These are phyloP conservation scores for Boletus huronensis DNA, from an alignment of 768 basidiomycete species.

Conservation along the genomic window DNA sequence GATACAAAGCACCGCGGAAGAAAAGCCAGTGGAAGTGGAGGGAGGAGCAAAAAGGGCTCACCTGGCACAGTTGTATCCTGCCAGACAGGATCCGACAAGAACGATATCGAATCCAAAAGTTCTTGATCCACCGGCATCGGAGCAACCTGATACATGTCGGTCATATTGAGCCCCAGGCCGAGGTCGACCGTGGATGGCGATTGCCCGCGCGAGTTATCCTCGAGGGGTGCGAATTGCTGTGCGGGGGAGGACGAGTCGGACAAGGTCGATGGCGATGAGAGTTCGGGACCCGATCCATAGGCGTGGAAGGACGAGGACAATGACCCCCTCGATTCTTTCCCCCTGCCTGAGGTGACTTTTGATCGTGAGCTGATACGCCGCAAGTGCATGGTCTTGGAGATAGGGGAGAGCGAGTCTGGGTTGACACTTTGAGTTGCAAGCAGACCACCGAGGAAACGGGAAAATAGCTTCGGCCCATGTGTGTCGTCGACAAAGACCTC, in stretches of 20 bases:
- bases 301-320: background rate
- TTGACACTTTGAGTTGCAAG: slow-evolving; percentile 54
- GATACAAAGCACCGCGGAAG: background rate
- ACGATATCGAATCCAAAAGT: slow-evolving; percentile 59
- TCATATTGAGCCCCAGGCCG: slow-evolving; percentile 24
- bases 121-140: slow-evolving; percentile 57
- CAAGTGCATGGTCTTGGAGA: slow-evolving; percentile 22
- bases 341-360: slow-evolving; percentile 7
- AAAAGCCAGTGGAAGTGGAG: too few relatives aligned
- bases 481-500: slow-evolving; percentile 77
- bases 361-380: slow-evolving; percentile 10
- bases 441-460: slow-evolving; percentile 72
- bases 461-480: slow-evolving; percentile 77
- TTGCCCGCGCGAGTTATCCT: slow-evolving; percentile 21
- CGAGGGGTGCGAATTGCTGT: slow-evolving; percentile 38
- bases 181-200: slow-evolving; percentile 6
- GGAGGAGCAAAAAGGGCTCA: slow-evolving; percentile 29
- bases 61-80: slow-evolving; percentile 54
- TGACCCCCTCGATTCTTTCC: slow-evolving; percentile 8
- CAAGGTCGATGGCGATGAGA: slow-evolving; percentile 27
- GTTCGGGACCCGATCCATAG: slow-evolving; percentile 11
- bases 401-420: slow-evolving; percentile 11
- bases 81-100: slow-evolving; percentile 55
- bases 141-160: slow-evolving; percentile 41
- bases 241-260: slow-evolving; percentile 40